Percentiles rank a stretch among this genome's conserved stretches.
Evolutionary conservation across 768 basidiomycete genomes (phyloP).

Genomic region (Mycena maculata): DNA sequence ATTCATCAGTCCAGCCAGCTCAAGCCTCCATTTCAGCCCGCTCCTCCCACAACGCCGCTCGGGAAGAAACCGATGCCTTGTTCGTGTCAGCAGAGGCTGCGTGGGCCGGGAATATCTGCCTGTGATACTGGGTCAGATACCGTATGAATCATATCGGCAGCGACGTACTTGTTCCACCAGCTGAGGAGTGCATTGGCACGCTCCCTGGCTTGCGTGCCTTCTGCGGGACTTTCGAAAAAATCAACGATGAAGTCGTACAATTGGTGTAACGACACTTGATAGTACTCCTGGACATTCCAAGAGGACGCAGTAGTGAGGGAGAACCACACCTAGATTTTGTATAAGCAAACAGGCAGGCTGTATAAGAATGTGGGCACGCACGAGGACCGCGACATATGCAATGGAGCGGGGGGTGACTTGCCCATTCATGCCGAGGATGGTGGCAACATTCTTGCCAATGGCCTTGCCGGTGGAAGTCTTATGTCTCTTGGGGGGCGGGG

Average conservation of each 20-base stretch:
- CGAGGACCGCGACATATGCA: constrained; percentile 14
- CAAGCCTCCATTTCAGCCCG: neutral
- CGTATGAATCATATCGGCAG: no score
- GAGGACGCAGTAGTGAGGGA: neutral
- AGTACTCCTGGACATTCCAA: constrained; percentile 1
- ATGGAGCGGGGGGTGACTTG: constrained; percentile 17
- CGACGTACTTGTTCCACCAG: constrained; percentile 28
- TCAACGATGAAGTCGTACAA: constrained; percentile 25
- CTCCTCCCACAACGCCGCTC: constrained; percentile 1
- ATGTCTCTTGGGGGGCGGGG: constrained; percentile 2
- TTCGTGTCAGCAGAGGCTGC: neutral
- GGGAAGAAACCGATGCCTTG: neutral
- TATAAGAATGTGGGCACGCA: neutral
- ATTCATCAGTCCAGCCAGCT: no score
- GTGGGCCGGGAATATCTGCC: constrained; percentile 15
- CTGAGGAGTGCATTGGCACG: constrained; percentile 12
- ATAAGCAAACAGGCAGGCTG: neutral
- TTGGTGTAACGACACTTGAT: constrained; percentile 2
- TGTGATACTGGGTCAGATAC: neutral
- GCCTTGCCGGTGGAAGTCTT: neutral
- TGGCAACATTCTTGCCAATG: neutral
- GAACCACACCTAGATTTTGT: neutral
- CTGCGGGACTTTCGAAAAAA: constrained; percentile 14
- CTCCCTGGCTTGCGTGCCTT: neutral
- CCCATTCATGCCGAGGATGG: constrained; percentile 7